Evolutionary conservation across 176 grass and related monocot genomes (phyloP).

Genomic region (Ananas comosus): DNA sequence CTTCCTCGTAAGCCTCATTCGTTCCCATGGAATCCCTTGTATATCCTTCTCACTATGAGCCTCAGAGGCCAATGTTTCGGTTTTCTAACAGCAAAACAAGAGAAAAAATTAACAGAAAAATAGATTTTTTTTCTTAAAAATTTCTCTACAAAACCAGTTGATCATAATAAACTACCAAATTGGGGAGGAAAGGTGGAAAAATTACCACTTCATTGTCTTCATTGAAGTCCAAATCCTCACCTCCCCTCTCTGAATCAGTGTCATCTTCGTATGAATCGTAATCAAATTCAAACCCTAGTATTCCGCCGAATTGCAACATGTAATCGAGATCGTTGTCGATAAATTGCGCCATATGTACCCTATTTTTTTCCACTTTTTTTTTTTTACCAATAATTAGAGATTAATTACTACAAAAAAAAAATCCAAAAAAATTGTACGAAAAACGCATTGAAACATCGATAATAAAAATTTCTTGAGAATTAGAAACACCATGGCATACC

Average conservation of each 20-base stretch:
- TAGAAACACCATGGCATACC: not conserved
- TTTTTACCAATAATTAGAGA: not conserved
- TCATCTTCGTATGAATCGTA: not conserved
- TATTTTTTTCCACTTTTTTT: not conserved
- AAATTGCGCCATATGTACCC: not conserved
- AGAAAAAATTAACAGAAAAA: not conserved
- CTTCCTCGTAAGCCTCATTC: slow-evolving; percentile 57
- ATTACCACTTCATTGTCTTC: not conserved
- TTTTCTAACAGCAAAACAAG: not conserved
- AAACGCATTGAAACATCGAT: not conserved
- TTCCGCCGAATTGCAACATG: not conserved
- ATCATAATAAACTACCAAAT: not conserved
- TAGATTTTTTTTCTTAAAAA: no score
- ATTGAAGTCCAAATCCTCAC: not conserved
- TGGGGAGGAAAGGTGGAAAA: not conserved
- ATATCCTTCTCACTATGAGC: slow-evolving; percentile 93
- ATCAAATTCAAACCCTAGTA: not conserved
- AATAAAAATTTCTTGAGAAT: not conserved
- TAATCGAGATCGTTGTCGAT: not conserved
- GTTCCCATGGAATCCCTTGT: slow-evolving; percentile 94
- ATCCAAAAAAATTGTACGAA: not conserved
- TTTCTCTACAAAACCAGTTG: not conserved
- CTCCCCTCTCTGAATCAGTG: not conserved
- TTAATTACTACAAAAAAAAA: not conserved
- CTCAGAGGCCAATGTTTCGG: slow-evolving; percentile 70